A percentile compares a stretch with the other conserved stretches of the same genome.
Evolutionary conservation across 179 eudicot genomes (phyloP).

Genomic region (Pouteria campechiana): DNA sequence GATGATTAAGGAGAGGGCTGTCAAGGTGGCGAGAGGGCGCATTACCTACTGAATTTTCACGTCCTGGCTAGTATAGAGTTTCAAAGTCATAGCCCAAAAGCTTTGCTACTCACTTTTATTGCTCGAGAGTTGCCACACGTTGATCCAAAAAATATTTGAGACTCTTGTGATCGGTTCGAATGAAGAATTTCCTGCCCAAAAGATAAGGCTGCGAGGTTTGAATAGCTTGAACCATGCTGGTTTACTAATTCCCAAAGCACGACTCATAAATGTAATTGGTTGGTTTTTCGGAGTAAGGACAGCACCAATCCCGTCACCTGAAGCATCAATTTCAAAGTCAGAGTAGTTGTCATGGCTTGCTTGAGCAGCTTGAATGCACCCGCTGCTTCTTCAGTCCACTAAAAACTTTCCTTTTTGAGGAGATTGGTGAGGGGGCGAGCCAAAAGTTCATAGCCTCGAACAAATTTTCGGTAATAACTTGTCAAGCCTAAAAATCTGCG

Average conservation of each 20-base stretch:
- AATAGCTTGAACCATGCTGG: neutral
- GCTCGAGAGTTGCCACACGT: neutral
- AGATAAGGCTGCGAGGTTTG: conserved; percentile 1
- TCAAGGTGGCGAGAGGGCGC: neutral
- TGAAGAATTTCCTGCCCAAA: neutral
- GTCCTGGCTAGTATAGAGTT: neutral
- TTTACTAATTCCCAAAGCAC: neutral
- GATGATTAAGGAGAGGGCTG: no score
- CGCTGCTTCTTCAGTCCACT: neutral
- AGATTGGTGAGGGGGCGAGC: conserved; percentile 2
- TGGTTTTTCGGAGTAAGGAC: neutral
- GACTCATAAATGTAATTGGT: neutral
- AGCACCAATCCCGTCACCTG: neutral
- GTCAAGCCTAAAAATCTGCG: conserved; percentile 7
- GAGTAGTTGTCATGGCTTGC: neutral
- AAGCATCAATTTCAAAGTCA: neutral
- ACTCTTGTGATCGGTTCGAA: neutral
- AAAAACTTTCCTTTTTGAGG: conserved; percentile 1
- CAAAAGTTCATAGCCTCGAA: neutral
- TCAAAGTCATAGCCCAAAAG: neutral
- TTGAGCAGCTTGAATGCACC: neutral
- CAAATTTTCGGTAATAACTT: conserved; percentile 3
- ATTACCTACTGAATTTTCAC: neutral
- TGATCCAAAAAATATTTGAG: neutral
- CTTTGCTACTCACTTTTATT: neutral